These are phyloP conservation scores for Letharia lupina DNA, from an alignment of 495 filamentous ascomycete genomes.

Conservation along the genomic window DNA sequence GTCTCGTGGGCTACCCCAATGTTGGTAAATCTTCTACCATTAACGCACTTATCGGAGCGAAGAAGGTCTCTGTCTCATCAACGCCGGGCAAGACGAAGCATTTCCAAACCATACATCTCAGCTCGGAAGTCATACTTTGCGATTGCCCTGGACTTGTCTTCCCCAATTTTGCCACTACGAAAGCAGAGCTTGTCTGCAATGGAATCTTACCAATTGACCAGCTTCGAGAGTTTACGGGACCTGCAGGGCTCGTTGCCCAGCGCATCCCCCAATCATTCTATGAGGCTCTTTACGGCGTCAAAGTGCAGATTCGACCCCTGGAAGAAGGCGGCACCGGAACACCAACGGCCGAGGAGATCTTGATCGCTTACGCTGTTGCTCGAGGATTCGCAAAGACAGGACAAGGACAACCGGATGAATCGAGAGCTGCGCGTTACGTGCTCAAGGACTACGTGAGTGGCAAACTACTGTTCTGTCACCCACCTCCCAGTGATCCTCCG, in stretches of 20 bases:
- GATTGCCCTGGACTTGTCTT: conserved; percentile 99
- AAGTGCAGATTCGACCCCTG: conserved; percentile 67
- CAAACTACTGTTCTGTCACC: conserved; percentile 85
- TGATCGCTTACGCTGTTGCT: conserved; percentile 78
- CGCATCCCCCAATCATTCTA: conserved; percentile 86
- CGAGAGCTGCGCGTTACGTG: conserved; percentile 78
- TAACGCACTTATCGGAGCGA: conserved; percentile 93
- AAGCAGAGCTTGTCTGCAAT: conserved; percentile 92
- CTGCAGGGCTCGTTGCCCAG: conserved; percentile 74
- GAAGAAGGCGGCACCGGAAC: conserved; percentile 93
- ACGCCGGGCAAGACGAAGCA: conserved; percentile 99
- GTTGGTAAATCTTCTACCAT: conserved; percentile 99
- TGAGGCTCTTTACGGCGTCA: conserved; percentile 87
- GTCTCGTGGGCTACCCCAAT: conserved; percentile 96
- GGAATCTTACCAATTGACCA: conserved; percentile 97
- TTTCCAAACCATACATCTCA: conserved; percentile 96
- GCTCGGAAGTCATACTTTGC: conserved; percentile 80
- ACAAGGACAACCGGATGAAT: conserved; percentile 85
- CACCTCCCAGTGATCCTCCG: conserved; percentile 58
- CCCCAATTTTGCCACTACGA: conserved; percentile 94
- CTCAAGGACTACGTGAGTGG: conserved; percentile 98
- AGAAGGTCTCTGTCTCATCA: conserved; percentile 96
- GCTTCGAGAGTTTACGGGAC: conserved; percentile 87
- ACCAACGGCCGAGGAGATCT: conserved; percentile 79
- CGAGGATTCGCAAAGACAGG: conserved; percentile 84